Base-by-base conservation (phyloP, 805 yeast genomes). In the Cyberlindnera galapagoensis region DNA sequence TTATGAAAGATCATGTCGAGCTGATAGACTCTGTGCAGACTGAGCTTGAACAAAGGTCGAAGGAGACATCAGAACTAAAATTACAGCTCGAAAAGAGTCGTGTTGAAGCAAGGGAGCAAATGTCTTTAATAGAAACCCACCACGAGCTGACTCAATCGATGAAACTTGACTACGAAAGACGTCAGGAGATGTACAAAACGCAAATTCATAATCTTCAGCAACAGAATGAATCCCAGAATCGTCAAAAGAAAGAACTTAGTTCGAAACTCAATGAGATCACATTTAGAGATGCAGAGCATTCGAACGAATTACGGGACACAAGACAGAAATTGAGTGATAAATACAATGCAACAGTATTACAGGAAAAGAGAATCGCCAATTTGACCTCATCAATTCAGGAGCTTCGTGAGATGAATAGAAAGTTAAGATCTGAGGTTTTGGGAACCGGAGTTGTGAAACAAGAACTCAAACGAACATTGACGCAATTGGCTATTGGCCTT, bases 281-380 rank as follows among this genome's bases (percentile, higher is more conserved):
- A n/a, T n/a, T n/a, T n/a, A n/a, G n/a, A n/a, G n/a, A n/a, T n/a
- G n/a, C n/a, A n/a, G n/a, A n/a, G n/a, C n/a, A n/a, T n/a, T n/a
- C n/a, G n/a, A n/a, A n/a, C n/a, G 42, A 37, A 7, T 9, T 44
- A 1, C 30, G 28, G 18, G 43, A 40, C 4, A 23, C 37, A 3
- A 35, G 43, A 19, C 14, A 29, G 18, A 33, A 24, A 10, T 29
- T 46, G 19, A 40, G 42, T 21, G 44, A 40, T 7, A 38, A 26
- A n/a, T 31, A 20, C 14, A 10, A 22, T 9, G 43, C 36, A 9
- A 13, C 11, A 3, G 21, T 26, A 2, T 13, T 9, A 3, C 9
- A 28, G 8, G 31, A 32, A 7, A 42, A 37, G 21, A 40, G 28
- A 18, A 9, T 34, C 9, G 32, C 32, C 4, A 9, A 10, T 10